Base-by-base conservation (phyloP, 345 rosid species). In the Linum trigynum region DNA sequence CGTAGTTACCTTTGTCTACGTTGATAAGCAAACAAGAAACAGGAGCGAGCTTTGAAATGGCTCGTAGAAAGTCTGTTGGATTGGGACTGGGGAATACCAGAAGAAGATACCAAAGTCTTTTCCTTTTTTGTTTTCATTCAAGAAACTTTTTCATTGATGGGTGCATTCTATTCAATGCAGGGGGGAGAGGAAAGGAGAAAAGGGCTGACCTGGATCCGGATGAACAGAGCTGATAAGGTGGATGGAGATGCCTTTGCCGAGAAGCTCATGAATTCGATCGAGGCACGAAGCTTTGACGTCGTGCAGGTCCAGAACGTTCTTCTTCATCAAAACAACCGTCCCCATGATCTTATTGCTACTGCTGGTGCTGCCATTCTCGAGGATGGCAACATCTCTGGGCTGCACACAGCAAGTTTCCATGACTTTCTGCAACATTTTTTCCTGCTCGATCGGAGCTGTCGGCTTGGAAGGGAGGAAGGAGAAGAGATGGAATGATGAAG, bases 241-340 rank as follows among this genome's bases (percentile, higher is more conserved):
- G 39, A 89, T 15, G 62, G 91, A 79, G 43, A 89, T 84, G 2
- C 94, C 82, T 65, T 67, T 83, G 64, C 96, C 91, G 5, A 76
- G 16, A 69, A 89, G 74, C 75, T 89, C 96, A 67, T 81, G 78
- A 65, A 89, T 35, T 36, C 91, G 82, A 62, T 87, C 96, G 9
- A 87, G 78, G 63, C 77, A 56, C 10, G 94, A 89, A 69, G 96
- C 88, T 65, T 76, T 75, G n/a, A 76, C 48, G 65, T 89, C 94
- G 66, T 62, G 67, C 63, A 89, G 71, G 70, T 89, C 96, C 59
- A 89, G 60, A 53, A 85, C 65, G 57, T 89, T 87, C 77, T 87
- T 89, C 78, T 85, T 87, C 96, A 89, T 89, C 65, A 86, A 72
- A 50, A 82, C 72, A 2, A 85, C 85, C 55, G 74, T 79, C 62